Evolutionary conservation across 768 basidiomycete genomes (phyloP), one percentile per base, ranked within the genome.

Genomic region (Hericium rajendrae): DNA sequence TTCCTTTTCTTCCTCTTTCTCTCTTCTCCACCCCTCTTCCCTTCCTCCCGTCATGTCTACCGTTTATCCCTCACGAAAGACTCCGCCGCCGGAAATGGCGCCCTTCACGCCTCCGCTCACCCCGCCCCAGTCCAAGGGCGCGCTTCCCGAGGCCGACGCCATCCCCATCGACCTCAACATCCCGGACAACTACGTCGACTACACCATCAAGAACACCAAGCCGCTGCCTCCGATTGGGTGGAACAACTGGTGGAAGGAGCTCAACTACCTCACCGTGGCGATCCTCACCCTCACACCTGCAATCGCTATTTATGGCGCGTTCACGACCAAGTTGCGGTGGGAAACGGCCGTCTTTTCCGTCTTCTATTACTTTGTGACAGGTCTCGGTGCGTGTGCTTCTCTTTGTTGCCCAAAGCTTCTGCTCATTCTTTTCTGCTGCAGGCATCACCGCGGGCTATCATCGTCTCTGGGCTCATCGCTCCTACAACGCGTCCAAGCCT

Each of bases 401-500:
- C 74, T 74, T 58, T 68, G 63, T 28, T 41, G 58, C 54, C 54
- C 51, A 40, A 4, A 24, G 37, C 10, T 5, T 32, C 46, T 48
- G 15, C 15, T 12, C 6, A 8, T 38, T 32, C 32, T 9, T 32
- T 10, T 10, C 32, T 18, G 28, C 11, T 53, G 9, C 53, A 84
- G 83, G 91, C 24, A 91, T 94, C 59, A 93, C 91, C 0, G 91
- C 90, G 10, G 95, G 97, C 11, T 99, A 98, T 73, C 97, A 99
- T 67, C 85, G 97, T 57, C 80, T 98, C 0, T 99, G 94, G 94
- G 91, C 97, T 10, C 97, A 99, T 68, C 84, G 97, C 57, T 80
- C 91, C 0, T 99, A 95, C 71, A 97, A 97, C 68, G 97, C 95
- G 39, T 85, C 88, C 3, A 78, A 78, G 58, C 86, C 89, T 15